Conservation (phyloP, 345 rosid genomes). For the Eucalyptus marginata region DNA sequence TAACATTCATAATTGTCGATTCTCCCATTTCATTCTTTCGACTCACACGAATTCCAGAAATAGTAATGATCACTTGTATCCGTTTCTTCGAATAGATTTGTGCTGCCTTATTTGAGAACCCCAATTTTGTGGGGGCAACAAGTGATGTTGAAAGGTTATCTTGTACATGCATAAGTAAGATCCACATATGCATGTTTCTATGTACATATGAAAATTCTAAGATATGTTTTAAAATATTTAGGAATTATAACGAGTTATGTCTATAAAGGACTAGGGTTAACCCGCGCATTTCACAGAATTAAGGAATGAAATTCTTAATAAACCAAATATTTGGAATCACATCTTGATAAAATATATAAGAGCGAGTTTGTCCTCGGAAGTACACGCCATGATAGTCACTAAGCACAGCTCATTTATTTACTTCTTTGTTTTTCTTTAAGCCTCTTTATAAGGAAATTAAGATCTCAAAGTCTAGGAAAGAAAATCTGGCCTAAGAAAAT, state of each 20-base stretch:
- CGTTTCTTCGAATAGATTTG: background rate
- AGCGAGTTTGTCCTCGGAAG: background rate
- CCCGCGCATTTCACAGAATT: background rate
- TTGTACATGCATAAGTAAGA: background rate
- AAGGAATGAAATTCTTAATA: background rate
- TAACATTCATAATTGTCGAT: background rate
- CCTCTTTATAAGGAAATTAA: background rate
- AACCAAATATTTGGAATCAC: background rate
- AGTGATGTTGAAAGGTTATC: background rate
- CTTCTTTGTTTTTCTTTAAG: background rate
- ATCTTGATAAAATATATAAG: background rate
- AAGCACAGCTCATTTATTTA: background rate
- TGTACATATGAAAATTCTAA: background rate
- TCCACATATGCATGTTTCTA: background rate
- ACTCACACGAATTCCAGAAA: background rate
- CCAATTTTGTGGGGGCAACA: background rate
- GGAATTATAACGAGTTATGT: background rate
- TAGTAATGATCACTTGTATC: background rate
- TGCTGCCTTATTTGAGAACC: background rate
- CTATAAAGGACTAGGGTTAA: background rate
- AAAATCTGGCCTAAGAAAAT: background rate
- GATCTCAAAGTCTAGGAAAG: background rate
- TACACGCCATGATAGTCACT: background rate
- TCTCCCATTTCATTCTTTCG: background rate
- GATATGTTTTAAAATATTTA: background rate